phyloP scores from a whole-genome alignment of 73 alveolate species.

The Symbiodinium pilosum region DNA sequence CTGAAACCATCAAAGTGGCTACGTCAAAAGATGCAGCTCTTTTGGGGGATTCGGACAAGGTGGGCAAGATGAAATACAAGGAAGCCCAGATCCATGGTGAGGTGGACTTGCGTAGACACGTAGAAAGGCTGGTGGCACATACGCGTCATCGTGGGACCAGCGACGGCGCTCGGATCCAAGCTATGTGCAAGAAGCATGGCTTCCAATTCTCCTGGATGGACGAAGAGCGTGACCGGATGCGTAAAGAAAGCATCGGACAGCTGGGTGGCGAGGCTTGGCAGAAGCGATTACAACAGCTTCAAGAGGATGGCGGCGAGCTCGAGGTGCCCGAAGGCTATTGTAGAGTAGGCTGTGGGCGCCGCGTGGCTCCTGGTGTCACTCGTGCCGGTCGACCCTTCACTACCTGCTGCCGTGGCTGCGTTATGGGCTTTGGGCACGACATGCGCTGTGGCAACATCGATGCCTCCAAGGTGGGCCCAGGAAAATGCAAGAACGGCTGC shows the following conservation, averaged over 20 bases:
- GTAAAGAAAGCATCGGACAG: conserved; percentile 16
- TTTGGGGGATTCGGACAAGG: conserved; percentile 72
- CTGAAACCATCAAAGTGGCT: conserved; percentile 61
- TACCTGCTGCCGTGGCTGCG: conserved; percentile 56
- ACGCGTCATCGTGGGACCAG: conserved; percentile 46
- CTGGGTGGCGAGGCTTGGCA: conserved; percentile 39
- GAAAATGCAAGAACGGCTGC: conserved; percentile 52
- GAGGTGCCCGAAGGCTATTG: conserved; percentile 61
- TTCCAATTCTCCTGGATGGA: conserved; percentile 59
- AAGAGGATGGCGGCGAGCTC: conserved; percentile 24
- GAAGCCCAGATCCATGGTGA: conserved; percentile 87
- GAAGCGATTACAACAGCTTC: conserved; percentile 19
- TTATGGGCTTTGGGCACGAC: conserved; percentile 93
- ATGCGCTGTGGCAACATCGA: conserved; percentile 58
- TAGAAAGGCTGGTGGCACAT: conserved; percentile 72
- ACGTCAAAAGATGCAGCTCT: conserved; percentile 46
- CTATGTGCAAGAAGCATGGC: conserved; percentile 56
- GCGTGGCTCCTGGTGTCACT: conserved; percentile 50
- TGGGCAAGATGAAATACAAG: conserved; percentile 89
- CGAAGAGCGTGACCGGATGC: conserved; percentile 52
- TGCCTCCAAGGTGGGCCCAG: conserved; percentile 71
- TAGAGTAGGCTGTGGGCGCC: conserved; percentile 30
- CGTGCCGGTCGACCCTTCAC: conserved; percentile 28
- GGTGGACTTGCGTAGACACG: conserved; percentile 30
- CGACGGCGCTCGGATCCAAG: conserved; percentile 7